phyloP scores from a whole-genome alignment of 1,284 basidiomycete species.

The Malassezia vespertilionis region DNA sequence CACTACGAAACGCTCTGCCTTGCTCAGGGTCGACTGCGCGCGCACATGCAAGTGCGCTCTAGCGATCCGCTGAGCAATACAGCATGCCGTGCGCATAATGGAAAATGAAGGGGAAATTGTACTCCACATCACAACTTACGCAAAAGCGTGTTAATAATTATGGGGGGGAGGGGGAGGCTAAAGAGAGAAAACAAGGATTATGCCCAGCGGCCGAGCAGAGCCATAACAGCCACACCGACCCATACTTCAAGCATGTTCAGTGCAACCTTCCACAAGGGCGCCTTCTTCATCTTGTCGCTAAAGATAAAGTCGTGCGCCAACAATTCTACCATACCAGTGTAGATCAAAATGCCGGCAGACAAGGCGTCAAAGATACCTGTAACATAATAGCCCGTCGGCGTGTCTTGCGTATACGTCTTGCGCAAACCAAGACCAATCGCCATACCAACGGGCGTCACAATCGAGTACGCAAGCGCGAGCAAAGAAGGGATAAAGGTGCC shows the following conservation, averaged over 20 bases:
- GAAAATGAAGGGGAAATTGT: too few species aligned
- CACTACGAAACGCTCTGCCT: slow-evolving; percentile 27
- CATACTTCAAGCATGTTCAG: slow-evolving; percentile 44
- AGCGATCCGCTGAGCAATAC: too few species aligned
- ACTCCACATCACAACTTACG: too few species aligned
- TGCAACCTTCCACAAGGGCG: slow-evolving; percentile 38
- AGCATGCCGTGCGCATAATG: too few species aligned
- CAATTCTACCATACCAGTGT: slow-evolving; percentile 44
- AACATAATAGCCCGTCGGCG: slow-evolving; percentile 38
- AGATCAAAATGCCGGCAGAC: slow-evolving; percentile 44
- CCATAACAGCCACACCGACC: slow-evolving; percentile 50
- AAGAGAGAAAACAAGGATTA: too few species aligned
- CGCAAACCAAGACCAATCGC: slow-evolving; percentile 44
- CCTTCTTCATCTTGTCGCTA: slow-evolving; percentile 44
- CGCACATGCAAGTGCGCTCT: background rate
- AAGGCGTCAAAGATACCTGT: slow-evolving; percentile 42
- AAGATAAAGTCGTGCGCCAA: slow-evolving; percentile 48
- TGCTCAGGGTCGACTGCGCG: slow-evolving; percentile 8
- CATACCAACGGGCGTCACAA: slow-evolving; percentile 44
- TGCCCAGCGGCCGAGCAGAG: slow-evolving; percentile 48
- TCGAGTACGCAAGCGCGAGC: slow-evolving; percentile 29
- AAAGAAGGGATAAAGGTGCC: slow-evolving; percentile 23
- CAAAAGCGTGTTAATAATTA: too few species aligned
- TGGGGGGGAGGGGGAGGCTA: too few species aligned
- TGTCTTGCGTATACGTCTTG: slow-evolving; percentile 39